Conservation (phyloP, 2,329 filamentous ascomycete species). For the Nothomitra cinnamomea region DNA sequence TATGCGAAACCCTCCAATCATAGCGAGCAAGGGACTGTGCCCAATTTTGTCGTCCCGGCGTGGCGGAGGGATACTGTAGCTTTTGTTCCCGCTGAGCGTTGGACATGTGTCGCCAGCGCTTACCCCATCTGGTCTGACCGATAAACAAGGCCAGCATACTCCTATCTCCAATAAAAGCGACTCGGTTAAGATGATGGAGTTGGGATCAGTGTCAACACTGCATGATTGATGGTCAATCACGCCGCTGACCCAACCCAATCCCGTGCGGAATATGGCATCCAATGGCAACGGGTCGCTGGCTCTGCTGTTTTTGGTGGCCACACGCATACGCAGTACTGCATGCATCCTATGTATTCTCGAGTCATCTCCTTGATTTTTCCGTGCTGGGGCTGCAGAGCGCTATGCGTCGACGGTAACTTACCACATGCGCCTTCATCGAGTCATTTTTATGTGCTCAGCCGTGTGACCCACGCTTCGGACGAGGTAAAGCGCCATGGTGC, state of each 20-base stretch:
- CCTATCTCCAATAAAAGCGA: not conserved
- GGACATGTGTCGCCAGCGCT: not conserved
- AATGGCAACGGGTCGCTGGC: not conserved
- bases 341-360: too few species aligned
- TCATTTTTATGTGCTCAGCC: not conserved
- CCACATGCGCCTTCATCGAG: not conserved
- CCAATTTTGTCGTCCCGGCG: not conserved
- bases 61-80: not conserved
- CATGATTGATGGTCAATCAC: not conserved
- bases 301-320: too few species aligned
- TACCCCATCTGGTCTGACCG: not conserved
- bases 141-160: not conserved
- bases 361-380: conserved; percentile 3
- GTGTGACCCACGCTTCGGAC: too few species aligned
- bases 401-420: too few species aligned
- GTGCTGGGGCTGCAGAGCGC: not conserved
- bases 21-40: not conserved
- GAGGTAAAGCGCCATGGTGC: too few species aligned
- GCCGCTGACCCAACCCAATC: not conserved
- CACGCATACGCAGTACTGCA: too few species aligned
- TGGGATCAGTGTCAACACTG: not conserved
- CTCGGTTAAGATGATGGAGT: not conserved
- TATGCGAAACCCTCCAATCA: conserved; percentile 2
- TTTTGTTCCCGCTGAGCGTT: not conserved
- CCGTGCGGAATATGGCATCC: not conserved